A percentile compares a stretch with the other conserved stretches of the same genome.
phyloP scores from a whole-genome alignment of 116 monocot genomes.

The Dioscorea cayenensis region DNA sequence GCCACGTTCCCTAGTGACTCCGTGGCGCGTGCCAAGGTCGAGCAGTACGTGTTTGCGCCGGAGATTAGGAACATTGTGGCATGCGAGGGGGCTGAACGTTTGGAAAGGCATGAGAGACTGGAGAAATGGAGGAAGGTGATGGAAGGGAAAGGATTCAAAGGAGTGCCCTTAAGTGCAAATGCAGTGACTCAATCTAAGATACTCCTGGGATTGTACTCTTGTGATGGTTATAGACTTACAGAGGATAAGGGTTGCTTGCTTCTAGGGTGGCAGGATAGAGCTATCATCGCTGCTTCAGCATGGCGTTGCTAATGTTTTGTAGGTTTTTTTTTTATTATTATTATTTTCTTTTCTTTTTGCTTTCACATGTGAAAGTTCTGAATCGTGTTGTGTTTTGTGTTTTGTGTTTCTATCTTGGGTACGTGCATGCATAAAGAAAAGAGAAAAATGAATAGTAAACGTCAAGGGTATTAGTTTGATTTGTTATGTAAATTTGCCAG shows the following conservation, averaged over 20 bases:
- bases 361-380: background rate
- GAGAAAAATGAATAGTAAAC: background rate
- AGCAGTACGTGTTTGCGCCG: conserved; percentile 27
- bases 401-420: background rate
- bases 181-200: conserved; percentile 27
- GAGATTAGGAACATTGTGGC: conserved; percentile 50
- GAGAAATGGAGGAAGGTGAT: conserved; percentile 37
- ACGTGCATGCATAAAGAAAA: background rate
- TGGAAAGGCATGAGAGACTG: conserved; percentile 38
- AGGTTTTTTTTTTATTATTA: background rate
- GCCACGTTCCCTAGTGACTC: conserved; percentile 41
- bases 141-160: conserved; percentile 40
- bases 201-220: conserved; percentile 22
- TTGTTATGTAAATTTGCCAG: background rate
- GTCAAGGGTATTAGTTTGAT: background rate
- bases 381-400: background rate
- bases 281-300: conserved; percentile 38
- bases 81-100: conserved; percentile 26
- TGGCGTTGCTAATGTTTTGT: conserved; percentile 29
- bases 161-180: conserved; percentile 27
- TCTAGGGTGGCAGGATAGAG: conserved; percentile 38
- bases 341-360: background rate
- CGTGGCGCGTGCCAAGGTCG: conserved; percentile 31
- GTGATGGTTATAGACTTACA: conserved; percentile 34
- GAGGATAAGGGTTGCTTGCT: conserved; percentile 40